phyloP scores from a whole-genome alignment of 345 rosid genomes.

The Gynandropsis gynandra region DNA sequence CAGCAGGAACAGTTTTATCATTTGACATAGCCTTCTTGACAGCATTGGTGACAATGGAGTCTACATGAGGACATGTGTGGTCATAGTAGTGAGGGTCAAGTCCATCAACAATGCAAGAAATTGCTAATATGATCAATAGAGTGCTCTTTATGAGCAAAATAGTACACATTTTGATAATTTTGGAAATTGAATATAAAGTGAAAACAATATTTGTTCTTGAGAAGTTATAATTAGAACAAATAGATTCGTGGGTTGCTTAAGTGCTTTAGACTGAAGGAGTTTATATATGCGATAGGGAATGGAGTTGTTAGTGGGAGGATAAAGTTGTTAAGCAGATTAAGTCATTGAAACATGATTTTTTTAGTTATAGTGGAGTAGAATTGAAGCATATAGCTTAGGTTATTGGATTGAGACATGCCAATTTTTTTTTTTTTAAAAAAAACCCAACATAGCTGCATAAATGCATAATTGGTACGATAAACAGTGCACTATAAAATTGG shows the following conservation, averaged over 20 bases:
- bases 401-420: background rate
- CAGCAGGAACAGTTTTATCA: constrained; percentile 78
- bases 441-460: too few species aligned
- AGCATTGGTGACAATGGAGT: constrained; percentile 38
- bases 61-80: constrained; percentile 51
- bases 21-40: constrained; percentile 56
- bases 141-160: constrained; percentile 1
- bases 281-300: constrained; percentile 22
- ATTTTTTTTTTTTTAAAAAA: too few species aligned
- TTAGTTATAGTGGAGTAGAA: constrained; percentile 37
- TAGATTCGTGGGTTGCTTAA: background rate
- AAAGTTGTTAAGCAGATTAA: constrained; percentile 55
- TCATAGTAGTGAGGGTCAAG: constrained; percentile 57
- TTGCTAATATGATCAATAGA: constrained; percentile 1
- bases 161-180: constrained; percentile 16
- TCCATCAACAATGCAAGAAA: constrained; percentile 32
- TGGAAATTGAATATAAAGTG: constrained; percentile 16
- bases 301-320: constrained; percentile 37
- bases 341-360: constrained; percentile 37
- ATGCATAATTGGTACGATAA: too few species aligned
- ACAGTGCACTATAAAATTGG: too few species aligned
- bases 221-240: constrained; percentile 9
- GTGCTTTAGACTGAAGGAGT: background rate
- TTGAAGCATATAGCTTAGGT: constrained; percentile 27
- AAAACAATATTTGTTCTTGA: constrained; percentile 7